Base-by-base conservation (phyloP, 2,329 filamentous ascomycete genomes). In the Aaosphaeria pasadenensis region DNA sequence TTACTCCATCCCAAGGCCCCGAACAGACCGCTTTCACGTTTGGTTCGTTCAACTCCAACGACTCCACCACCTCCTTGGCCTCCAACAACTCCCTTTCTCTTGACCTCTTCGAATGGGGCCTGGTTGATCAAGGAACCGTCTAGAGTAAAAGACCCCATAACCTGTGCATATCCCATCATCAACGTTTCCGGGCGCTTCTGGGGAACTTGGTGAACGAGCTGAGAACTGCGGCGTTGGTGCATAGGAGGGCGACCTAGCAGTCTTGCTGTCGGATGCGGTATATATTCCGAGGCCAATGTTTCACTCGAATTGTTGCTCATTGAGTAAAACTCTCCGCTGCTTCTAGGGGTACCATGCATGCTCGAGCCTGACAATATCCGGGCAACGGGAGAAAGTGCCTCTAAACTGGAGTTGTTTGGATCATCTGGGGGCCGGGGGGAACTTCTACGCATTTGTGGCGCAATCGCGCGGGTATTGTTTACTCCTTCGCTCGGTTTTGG, bases 151-250 rank as follows among this genome's bases (percentile, higher is more conserved):
- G 89, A 91, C 4, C 94, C 94, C 69, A 90, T 88, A 2, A 97
- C 83, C 60, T 99, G 94, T 3, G 89, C 92, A 71, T 95, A 99
- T 0, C 91, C 94, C 94, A 99, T 99, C 84, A 99, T 95, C 46
- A 99, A 74, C 1, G 87, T 86, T 66, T 97, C 91, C 1, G 89
- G 84, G 76, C 62, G 58, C 53, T 59, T 62, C 29, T 59, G 59
- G n/a, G 48, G 55, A 5, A 50, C 58, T 1, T 60, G 55, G 0
- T 52, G 74, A 71, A 49, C 60, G 43, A 70, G 48, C 36, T 66
- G 64, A 28, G 67, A 68, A 5, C 52, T 42, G 38, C 54, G 60
- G 38, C 65, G 59, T 42, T 65, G 63, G 45, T 69, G 66, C 35
- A 58, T 38, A 5, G 57, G 48, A 5, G 58, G 48, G 38, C 56